Evolutionary conservation across 2,329 filamentous ascomycete genomes (phyloP), one percentile per base, ranked within the genome.

Genomic region (Berkeleyomyces rouxiae): DNA sequence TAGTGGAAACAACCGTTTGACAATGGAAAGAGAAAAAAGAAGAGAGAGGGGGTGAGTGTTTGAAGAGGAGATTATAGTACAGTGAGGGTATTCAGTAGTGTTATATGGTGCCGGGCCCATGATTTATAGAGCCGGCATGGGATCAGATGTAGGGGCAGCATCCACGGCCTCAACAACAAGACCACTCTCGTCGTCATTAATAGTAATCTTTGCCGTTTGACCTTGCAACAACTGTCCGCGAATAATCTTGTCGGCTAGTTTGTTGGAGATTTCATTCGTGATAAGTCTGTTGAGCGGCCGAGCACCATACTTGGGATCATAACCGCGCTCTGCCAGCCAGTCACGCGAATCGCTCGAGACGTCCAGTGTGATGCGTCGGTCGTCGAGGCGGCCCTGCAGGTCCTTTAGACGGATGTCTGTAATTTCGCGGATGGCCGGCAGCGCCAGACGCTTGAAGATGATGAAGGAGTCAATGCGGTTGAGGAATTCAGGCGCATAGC

Each of bases 391-490:
- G 61, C 76, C 75, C 73, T 96, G 91, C 6, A 97, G 78, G 74
- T 97, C 93, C 65, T 79, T 82, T 58, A 97, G 78, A 40, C 93
- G 83, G 66, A 97, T 96, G 70, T 97, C 90, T 58, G 96, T 90
- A 67, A 97, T 97, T 70, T 95, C 91, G 39, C 90, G 81, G 63
- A 97, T 80, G 13, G 92, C 91, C 16, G 79, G 77, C 39, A 80
- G 80, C 0, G 89, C 88, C 1, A 97, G 81, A 7, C 92, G 83
- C 74, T 91, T 92, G 79, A 97, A 97, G 70, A 97, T 77, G 72
- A 97, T 96, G 76, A 97, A 96, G 65, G 95, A 92, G 73, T 97
- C 92, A 66, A 97, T 90, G 23, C 93, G 83, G 75, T 99, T 97
- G 67, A 97, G 81, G 78, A 97, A 99, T 72, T 97, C 93, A 2